Base-by-base conservation (phyloP, 1,284 basidiomycete genomes). In the Mycena citricolor region DNA sequence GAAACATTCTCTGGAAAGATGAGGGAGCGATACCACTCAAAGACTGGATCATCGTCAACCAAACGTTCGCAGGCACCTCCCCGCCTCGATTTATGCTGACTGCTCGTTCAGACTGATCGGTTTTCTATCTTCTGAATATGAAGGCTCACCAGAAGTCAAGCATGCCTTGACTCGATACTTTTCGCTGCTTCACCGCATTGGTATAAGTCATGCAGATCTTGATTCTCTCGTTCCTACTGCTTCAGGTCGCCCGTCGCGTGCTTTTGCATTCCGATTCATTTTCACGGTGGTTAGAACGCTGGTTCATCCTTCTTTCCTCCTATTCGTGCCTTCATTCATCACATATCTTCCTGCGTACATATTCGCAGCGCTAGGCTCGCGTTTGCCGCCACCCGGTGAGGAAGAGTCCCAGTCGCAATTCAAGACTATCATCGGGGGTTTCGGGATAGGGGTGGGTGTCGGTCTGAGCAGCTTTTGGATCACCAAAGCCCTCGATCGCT, bases 1-100 rank as follows among this genome's bases (percentile, higher is more conserved):
- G 77, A 32, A 75, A 81, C 49, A 67, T 89, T 17, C 64, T 86
- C 1, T 87, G 77, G 74, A 54, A 47, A 8, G 70, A 75, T 19
- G 66, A 71, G 22, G 68, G 71, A 31, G 65, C 67, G 30, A 57
- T 85, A 1, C 62, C 67, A 3, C 62, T 83, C 4, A 61, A 69
- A 23, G 66, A 79, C 42, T 83, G 76, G 63, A 71, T 79, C 4
- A 59, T 65, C 3, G 69, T 81, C 5, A 74, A 73, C 7, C 84
- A 87, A 60, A 76, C 65, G 82, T 85, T 47, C 53, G 71, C 64
- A 34, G 1, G 5, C 12, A 17, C 39, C 26, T 36, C 25, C 5
- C 6, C 30, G 11, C 34, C n/a, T 14, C 14, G 32, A 57, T 49
- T 41, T 50, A 32, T 22, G 20, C 38, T 39, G 16, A 42, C 22